These are phyloP conservation scores for Platanthera guangdongensis DNA, from an alignment of 106 monocot genomes.

Conservation along the genomic window DNA sequence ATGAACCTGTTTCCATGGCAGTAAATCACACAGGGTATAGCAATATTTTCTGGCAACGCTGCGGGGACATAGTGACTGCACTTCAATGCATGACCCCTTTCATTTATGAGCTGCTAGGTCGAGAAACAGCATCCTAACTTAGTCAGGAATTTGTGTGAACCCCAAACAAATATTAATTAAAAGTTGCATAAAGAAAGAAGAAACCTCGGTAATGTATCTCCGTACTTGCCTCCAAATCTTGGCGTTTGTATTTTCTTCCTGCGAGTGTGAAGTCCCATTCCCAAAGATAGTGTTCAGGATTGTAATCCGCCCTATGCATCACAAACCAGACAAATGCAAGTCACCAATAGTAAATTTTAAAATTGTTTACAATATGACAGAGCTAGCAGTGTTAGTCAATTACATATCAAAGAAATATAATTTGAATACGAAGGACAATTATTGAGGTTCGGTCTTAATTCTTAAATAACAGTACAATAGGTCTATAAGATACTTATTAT, in stretches of 20 bases:
- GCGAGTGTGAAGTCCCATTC: conserved; percentile 95
- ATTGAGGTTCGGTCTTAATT: background rate
- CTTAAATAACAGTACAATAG: background rate
- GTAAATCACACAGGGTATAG: conserved; percentile 93
- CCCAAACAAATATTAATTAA: background rate
- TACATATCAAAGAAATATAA: background rate
- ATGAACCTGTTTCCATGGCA: conserved; percentile 95
- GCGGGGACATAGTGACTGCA: conserved; percentile 92
- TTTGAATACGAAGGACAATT: background rate
- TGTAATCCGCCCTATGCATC: conserved; percentile 86
- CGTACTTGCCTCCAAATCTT: conserved; percentile 99
- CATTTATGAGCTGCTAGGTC: conserved; percentile 73
- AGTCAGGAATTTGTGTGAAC: conserved; percentile 17
- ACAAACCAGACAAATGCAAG: conserved; percentile 2
- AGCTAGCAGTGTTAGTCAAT: background rate
- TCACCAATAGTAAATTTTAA: background rate
- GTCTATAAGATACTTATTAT: background rate
- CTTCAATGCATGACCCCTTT: conserved; percentile 71
- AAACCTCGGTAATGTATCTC: conserved; percentile 44
- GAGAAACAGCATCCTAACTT: conserved; percentile 8
- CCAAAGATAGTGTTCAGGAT: conserved; percentile 93
- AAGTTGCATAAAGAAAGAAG: conserved; percentile 25
- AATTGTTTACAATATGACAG: background rate
- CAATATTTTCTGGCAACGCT: conserved; percentile 44
- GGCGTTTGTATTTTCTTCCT: conserved; percentile 88